Evolutionary conservation across 1,284 basidiomycete genomes (phyloP), one percentile per base, ranked within the genome.

Genomic region (Cryptococcus jaspeensis): DNA sequence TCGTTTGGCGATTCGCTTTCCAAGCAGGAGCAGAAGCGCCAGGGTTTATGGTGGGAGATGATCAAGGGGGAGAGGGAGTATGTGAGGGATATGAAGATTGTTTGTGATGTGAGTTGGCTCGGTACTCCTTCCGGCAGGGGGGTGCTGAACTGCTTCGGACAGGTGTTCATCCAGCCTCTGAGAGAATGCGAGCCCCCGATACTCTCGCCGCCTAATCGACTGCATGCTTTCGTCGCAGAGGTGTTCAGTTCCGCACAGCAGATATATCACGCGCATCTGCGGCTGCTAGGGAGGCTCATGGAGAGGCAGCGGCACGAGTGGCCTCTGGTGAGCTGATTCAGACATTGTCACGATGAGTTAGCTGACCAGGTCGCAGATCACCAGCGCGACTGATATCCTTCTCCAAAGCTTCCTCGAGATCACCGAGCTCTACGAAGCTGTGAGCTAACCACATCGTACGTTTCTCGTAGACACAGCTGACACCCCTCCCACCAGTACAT

Each of bases 31-130:
- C 85, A 90, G 13, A 83, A 87, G 58, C 81, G 90, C 45, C 90
- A 92, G 71, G 89, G 86, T 13, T 83, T 88, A 7, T 81, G 91
- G 36, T 92, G 91, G 69, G 90, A 92, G 69, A 74, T 90, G 45
- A 85, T 91, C 76, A 88, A 88, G 75, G 84, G 87, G 0, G 90
- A 92, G 76, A 81, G 84, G 62, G 87, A 89, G 61, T 92, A 91
- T 72, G 88, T 91, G 11, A 65, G 80, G 36, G 90, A 91, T 75
- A 74, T 92, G 60, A 80, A 84, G 65, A 80, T 85, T 6, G 80
- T 91, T 25, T 78, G 82, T 66, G 82, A 88, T 68, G 89, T 87
- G 63, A 57, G 69, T 53, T 49, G 20, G 18, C n/a, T n/a, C n/a
- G n/a, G n/a, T n/a, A n/a, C n/a, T n/a, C n/a, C n/a, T n/a, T n/a